A percentile compares a stretch with the other conserved stretches of the same genome.
These are phyloP conservation scores for Nitzschia sp. DNA, from an alignment of 108 stramenopile genomes.

Conservation along the genomic window DNA sequence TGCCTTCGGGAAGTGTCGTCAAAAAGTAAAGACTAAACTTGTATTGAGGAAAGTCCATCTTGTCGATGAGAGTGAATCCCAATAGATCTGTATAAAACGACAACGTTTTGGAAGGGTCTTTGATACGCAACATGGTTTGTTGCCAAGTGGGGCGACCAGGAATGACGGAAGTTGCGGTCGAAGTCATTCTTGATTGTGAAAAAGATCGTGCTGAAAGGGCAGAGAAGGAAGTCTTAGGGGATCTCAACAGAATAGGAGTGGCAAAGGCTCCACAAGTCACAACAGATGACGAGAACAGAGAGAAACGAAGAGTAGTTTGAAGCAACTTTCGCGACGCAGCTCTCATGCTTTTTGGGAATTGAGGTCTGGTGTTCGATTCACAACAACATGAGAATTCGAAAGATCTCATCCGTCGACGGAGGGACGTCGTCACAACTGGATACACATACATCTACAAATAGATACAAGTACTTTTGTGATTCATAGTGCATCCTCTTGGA, in stretches of 20 bases:
- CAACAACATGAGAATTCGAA: too few species aligned
- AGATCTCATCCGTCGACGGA: too few species aligned
- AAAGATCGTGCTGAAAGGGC: not conserved
- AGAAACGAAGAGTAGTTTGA: too few species aligned
- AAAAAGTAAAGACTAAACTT: constrained; percentile 79
- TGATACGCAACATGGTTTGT: constrained; percentile 86
- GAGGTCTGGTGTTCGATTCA: too few species aligned
- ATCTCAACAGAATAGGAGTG: too few species aligned
- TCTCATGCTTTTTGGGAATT: too few species aligned
- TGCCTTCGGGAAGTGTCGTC: constrained; percentile 60
- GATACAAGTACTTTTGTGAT: not conserved
- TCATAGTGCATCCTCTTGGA: not conserved
- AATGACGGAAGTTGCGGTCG: constrained; percentile 26
- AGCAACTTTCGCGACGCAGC: too few species aligned
- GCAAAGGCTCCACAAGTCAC: too few species aligned
- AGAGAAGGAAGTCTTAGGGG: not conserved
- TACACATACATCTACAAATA: too few species aligned
- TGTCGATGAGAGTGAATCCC: constrained; percentile 83
- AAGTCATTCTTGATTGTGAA: constrained; percentile 4
- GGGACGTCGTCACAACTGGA: too few species aligned
- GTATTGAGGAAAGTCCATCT: constrained; percentile 77
- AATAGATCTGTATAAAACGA: constrained; percentile 68
- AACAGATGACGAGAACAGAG: too few species aligned
- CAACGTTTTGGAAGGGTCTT: constrained; percentile 67
- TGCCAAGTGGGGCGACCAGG: constrained; percentile 89